Evolutionary conservation across 805 yeast species (phyloP).

Genomic region (Schwanniomyces pseudopolymorphus): DNA sequence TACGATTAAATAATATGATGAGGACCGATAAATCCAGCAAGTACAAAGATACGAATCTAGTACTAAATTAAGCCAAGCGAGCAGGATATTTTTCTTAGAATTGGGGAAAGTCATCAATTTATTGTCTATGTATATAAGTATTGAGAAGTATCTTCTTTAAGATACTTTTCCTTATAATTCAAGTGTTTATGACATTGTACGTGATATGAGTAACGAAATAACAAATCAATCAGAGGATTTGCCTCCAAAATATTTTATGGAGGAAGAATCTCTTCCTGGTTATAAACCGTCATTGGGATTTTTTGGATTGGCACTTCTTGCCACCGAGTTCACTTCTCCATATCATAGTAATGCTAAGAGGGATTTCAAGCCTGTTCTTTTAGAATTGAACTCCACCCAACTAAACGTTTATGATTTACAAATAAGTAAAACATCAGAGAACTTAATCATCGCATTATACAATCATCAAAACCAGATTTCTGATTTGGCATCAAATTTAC

Average conservation of each 20-base stretch:
- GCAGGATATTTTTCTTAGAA: not conserved
- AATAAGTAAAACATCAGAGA: conserved; percentile 17
- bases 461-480: conserved; percentile 24
- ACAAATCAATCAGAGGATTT: not conserved
- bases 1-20: not conserved
- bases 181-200: not conserved
- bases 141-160: not conserved
- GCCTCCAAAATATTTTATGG: conserved; percentile 22
- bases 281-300: conserved; percentile 32
- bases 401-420: conserved; percentile 29
- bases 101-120: not conserved
- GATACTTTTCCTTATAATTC: no score
- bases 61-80: not conserved
- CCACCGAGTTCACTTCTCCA: conserved; percentile 39
- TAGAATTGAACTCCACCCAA: conserved; percentile 42
- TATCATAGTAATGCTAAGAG: conserved; percentile 27
- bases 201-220: not conserved
- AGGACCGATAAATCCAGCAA: not conserved
- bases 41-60: not conserved
- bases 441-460: conserved; percentile 32
- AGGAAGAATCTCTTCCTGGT: conserved; percentile 25
- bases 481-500: conserved; percentile 8
- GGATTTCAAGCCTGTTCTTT: conserved; percentile 35
- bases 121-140: not conserved
- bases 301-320: conserved; percentile 32